Conservation (phyloP, 805 yeast genomes). For the Ogataea pini region DNA sequence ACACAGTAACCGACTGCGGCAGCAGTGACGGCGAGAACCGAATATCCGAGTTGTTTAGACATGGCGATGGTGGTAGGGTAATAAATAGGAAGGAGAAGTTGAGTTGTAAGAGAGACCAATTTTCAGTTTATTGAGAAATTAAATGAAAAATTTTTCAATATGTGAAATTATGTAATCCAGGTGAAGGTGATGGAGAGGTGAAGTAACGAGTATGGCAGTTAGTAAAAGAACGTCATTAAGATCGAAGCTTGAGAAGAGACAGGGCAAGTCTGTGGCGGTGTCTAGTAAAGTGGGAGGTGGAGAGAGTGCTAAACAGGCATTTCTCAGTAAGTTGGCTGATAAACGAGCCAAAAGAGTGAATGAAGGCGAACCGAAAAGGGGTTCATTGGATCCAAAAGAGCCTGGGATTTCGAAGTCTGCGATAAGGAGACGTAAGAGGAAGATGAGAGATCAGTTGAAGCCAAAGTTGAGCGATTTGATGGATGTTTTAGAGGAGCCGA, state of each 20-base stretch:
- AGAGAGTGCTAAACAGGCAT: slow-evolving; percentile 14
- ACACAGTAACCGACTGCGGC: slow-evolving; percentile 72
- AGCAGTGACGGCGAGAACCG: slow-evolving; percentile 47
- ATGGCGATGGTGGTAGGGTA: slow-evolving; percentile 15
- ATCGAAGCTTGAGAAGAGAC: slow-evolving; percentile 40
- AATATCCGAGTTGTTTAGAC: slow-evolving; percentile 35
- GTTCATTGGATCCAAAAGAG: slow-evolving; percentile 29
- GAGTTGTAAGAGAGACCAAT: no score
- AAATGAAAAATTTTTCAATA: slow-evolving; percentile 3
- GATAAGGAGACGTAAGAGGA: slow-evolving; percentile 61
- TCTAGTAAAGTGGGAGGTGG: slow-evolving; percentile 30
- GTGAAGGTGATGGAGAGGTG: not conserved
- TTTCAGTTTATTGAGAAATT: no score
- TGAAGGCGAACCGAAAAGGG: not conserved
- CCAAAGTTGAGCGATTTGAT: slow-evolving; percentile 69
- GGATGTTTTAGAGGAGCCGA: slow-evolving; percentile 40
- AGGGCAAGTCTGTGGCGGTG: slow-evolving; percentile 8
- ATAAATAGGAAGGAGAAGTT: no score
- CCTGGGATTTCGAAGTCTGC: slow-evolving; percentile 66
- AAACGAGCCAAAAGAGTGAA: slow-evolving; percentile 12
- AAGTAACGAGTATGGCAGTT: slow-evolving; percentile 38
- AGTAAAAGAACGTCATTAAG: slow-evolving; percentile 50
- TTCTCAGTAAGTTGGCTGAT: slow-evolving; percentile 22
- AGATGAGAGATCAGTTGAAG: slow-evolving; percentile 59
- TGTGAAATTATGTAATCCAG: slow-evolving; percentile 9